Percentiles rank a stretch among this genome's conserved stretches.
Evolutionary conservation across 2,329 filamentous ascomycete genomes (phyloP).

Genomic region (Rhynchosporium secalis): DNA sequence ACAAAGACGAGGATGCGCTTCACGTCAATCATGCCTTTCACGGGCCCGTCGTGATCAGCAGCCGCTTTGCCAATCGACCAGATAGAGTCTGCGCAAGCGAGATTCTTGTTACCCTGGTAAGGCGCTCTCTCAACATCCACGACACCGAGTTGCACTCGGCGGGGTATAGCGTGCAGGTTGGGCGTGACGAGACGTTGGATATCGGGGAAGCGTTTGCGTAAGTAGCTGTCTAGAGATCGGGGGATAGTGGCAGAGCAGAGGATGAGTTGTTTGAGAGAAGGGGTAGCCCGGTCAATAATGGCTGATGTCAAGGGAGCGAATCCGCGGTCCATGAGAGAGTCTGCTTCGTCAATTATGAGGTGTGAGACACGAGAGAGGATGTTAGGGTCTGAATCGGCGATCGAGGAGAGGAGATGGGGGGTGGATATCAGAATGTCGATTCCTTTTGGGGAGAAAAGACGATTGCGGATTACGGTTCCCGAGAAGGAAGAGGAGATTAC

Average conservation of each 20-base stretch:
- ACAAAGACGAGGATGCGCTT: constrained; percentile 94
- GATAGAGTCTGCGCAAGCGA: constrained; percentile 93
- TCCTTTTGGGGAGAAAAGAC: constrained; percentile 76
- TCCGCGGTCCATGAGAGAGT: constrained; percentile 90
- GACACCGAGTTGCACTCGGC: constrained; percentile 89
- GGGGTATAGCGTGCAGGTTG: constrained; percentile 92
- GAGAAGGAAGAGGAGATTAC: constrained; percentile 77
- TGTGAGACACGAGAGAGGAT: constrained; percentile 89
- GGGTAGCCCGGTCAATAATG: constrained; percentile 78
- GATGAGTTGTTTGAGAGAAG: constrained; percentile 81
- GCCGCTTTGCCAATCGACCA: constrained; percentile 87
- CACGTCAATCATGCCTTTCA: constrained; percentile 60
- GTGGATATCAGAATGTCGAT: constrained; percentile 87
- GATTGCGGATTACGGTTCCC: constrained; percentile 77
- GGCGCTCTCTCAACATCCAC: constrained; percentile 91
- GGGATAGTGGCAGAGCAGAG: constrained; percentile 97
- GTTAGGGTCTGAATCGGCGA: constrained; percentile 86
- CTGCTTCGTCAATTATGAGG: constrained; percentile 90
- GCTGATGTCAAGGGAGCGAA: constrained; percentile 81
- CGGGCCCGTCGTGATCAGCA: constrained; percentile 55
- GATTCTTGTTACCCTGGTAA: constrained; percentile 86
- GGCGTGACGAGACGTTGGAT: constrained; percentile 88
- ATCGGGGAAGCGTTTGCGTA: constrained; percentile 79
- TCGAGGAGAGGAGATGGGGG: constrained; percentile 83
- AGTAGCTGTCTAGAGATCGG: constrained; percentile 78